Percentiles rank a stretch among this genome's conserved stretches.
Evolutionary conservation across 371 early-diverging fungal species (phyloP).

Genomic region (Mucor plumbeus): DNA sequence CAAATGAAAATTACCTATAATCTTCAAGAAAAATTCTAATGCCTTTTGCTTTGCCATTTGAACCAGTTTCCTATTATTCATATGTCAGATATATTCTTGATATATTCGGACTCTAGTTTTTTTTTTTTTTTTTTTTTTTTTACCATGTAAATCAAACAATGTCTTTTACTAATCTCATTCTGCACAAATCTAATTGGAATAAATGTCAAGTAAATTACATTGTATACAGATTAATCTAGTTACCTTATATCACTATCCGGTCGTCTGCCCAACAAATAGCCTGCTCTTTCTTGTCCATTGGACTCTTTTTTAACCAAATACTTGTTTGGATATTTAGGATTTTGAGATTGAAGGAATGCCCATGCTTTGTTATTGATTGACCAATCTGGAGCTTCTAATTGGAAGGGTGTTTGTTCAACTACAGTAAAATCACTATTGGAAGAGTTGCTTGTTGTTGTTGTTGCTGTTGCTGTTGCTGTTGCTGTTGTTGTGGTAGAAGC

Average conservation of each 20-base stretch:
- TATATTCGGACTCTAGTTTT: neutral
- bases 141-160: constrained; percentile 76
- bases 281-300: constrained; percentile 47
- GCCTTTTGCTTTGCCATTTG: constrained; percentile 30
- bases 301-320: constrained; percentile 30
- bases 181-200: constrained; percentile 29
- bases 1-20: constrained; percentile 30
- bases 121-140: no score
- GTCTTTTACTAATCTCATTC: constrained; percentile 70
- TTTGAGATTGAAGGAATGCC: constrained; percentile 59
- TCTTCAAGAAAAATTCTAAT: constrained; percentile 55
- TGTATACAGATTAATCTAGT: neutral
- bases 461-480: neutral
- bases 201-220: neutral
- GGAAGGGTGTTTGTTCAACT: neutral
- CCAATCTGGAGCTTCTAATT: constrained; percentile 29
- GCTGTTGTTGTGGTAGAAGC: neutral
- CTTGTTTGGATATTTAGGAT: constrained; percentile 36
- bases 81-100: neutral
- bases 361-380: constrained; percentile 44
- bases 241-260: constrained; percentile 68
- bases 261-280: constrained; percentile 72
- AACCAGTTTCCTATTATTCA: constrained; percentile 44
- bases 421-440: neutral
- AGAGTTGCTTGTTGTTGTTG: neutral